Evolutionary conservation across 768 basidiomycete genomes (phyloP), one percentile per base, ranked within the genome.

Genomic region (Galerina marginata): DNA sequence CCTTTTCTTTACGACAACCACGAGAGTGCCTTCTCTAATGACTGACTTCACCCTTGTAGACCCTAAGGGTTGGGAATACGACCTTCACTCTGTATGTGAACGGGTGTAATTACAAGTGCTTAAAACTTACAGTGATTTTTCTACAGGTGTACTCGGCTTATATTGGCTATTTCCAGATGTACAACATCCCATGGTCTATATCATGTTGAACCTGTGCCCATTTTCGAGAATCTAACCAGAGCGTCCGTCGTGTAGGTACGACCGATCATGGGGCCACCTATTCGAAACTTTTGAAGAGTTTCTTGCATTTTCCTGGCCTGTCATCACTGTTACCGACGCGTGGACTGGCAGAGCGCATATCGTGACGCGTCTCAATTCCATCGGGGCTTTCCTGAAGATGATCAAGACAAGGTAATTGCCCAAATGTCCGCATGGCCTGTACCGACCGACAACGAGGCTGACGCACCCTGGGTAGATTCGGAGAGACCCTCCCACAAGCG

Each of bases 241-340:
- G 20, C 33, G 52, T 38, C 60, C 42, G 43, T 33, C 56, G 36
- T 56, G 26, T 59, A 91, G 91, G 91, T 90, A 89, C 63, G 91
- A 93, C 56, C 83, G 87, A 56, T 83, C 89, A 26, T 94, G 92
- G 92, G 89, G 90, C 3, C 84, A 87, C 50, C 77, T 89, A 38
- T 94, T 94, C 74, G 84, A 87, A 49, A 84, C 89, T 0, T 93
- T 93, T 69, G 89, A 91, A 49, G 86, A 84, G 29, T 94, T 94
- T 72, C 79, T 94, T 38, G 79, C 83, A 11, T 93, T 93, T 71
- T 90, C 89, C 42, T 94, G 92, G 92, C 92, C 92, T 4, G 86
- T 84, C 15, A 88, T 94, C 61, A 86, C 86, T 1, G 84, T 91
- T 45, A 93, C 92, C 38, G 90, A 93, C 69, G 70, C 79, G 44